These are phyloP conservation scores for Xylaria sp. DNA, from an alignment of 2,329 filamentous ascomycete species.

Conservation along the genomic window DNA sequence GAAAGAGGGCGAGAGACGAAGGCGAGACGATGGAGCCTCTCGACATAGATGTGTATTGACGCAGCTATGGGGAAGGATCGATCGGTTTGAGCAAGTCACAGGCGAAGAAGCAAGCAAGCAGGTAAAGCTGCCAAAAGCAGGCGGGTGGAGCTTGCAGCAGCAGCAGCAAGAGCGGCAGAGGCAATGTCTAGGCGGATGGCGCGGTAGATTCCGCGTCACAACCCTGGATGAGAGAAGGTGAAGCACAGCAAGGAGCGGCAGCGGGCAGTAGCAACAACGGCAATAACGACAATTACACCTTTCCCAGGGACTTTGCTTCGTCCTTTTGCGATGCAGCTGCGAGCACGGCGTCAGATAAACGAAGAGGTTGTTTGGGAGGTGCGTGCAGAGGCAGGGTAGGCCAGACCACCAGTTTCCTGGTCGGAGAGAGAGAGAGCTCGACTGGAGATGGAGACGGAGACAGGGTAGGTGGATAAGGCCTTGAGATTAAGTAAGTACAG, in stretches of 20 bases:
- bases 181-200: slow-evolving; percentile 31
- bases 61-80: slow-evolving; percentile 17
- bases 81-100: slow-evolving; percentile 3
- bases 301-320: not conserved
- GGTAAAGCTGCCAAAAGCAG: slow-evolving; percentile 28
- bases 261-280: not conserved
- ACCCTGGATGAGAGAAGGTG: slow-evolving; percentile 11
- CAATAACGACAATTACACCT: slow-evolving; percentile 17
- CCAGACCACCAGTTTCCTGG: slow-evolving; percentile 18
- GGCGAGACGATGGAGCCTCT: slow-evolving; percentile 15
- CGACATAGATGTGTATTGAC: slow-evolving; percentile 15
- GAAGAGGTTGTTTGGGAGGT: not conserved
- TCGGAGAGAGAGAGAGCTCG: slow-evolving; percentile 6
- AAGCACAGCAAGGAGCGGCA: slow-evolving; percentile 3
- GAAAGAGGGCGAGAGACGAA: slow-evolving; percentile 11
- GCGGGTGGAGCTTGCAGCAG: slow-evolving; percentile 32
- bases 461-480: slow-evolving; percentile 4
- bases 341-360: slow-evolving; percentile 10
- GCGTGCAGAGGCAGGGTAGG: slow-evolving; percentile 16
- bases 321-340: not conserved
- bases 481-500: not conserved
- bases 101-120: slow-evolving; percentile 8
- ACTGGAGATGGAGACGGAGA: slow-evolving; percentile 6
- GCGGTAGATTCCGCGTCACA: slow-evolving; percentile 35
- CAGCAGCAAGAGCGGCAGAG: slow-evolving; percentile 13